Conservation (phyloP, 139 green algal genomes). For the Desmodesmus armatus region DNA sequence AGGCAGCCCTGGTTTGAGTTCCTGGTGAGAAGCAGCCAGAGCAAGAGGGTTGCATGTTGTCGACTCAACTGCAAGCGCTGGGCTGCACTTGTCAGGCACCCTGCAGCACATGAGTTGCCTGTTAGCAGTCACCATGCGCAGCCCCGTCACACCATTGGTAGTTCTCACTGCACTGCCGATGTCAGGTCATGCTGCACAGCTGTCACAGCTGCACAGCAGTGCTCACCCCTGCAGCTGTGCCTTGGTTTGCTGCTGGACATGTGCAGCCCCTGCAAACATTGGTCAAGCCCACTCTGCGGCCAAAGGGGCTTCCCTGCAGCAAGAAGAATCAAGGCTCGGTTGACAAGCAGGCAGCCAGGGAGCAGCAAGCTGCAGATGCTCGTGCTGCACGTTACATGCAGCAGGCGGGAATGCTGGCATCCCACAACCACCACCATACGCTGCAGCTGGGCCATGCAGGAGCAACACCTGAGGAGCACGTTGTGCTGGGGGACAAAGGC, state of each 20-base stretch:
- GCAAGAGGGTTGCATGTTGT: background rate
- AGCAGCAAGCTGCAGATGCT: background rate
- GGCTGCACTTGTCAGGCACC: background rate
- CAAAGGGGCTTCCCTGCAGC: background rate
- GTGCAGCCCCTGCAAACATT: background rate
- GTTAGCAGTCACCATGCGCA: background rate
- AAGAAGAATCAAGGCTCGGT: background rate
- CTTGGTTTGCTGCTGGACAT: background rate
- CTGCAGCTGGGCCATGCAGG: too few species aligned
- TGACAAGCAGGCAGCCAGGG: background rate
- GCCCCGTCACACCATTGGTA: too few species aligned
- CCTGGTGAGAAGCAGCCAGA: background rate
- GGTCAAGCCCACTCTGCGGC: background rate
- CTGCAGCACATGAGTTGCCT: background rate
- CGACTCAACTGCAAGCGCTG: background rate
- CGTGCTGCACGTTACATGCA: background rate
- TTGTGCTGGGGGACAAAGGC: too few species aligned
- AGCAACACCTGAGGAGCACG: too few species aligned
- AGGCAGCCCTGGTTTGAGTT: background rate
- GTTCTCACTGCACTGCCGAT: too few species aligned
- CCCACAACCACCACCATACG: conserved; percentile 13
- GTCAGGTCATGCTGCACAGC: background rate
- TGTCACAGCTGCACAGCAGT: background rate
- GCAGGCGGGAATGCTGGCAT: background rate
- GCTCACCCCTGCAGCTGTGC: background rate